Evolutionary conservation across 2,329 filamentous ascomycete species (phyloP).

Genomic region (Xylariaceae sp.): DNA sequence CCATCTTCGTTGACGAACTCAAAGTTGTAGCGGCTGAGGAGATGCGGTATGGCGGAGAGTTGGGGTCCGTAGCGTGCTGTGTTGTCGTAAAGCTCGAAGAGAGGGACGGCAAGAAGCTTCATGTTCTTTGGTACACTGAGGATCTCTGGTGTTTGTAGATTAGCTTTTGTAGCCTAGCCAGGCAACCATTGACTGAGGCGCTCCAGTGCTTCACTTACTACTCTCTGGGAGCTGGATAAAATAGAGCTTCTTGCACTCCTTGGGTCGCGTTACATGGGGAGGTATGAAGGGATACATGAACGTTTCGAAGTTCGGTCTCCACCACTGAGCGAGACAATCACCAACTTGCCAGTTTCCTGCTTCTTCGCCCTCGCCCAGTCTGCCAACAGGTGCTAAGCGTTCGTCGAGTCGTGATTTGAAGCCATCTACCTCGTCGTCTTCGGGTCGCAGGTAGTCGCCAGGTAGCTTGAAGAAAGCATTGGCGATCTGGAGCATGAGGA

Average conservation of each 20-base stretch:
- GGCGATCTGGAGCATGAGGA: constrained; percentile 97
- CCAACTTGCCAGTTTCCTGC: constrained; percentile 86
- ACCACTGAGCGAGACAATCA: constrained; percentile 96
- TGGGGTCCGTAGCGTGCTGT: constrained; percentile 92
- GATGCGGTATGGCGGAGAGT: constrained; percentile 90
- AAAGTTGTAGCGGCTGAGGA: constrained; percentile 93
- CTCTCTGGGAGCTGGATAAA: constrained; percentile 91
- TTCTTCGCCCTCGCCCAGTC: constrained; percentile 80
- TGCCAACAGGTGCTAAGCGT: constrained; percentile 85
- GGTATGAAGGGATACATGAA: constrained; percentile 99
- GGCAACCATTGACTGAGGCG: not conserved
- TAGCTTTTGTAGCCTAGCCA: constrained; percentile 14
- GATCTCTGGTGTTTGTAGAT: constrained; percentile 59
- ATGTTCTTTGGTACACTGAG: constrained; percentile 98
- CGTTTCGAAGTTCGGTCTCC: constrained; percentile 97
- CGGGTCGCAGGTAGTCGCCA: constrained; percentile 85
- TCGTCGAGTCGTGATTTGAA: constrained; percentile 94
- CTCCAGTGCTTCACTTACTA: constrained; percentile 54
- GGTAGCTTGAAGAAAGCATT: constrained; percentile 99
- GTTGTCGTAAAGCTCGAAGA: constrained; percentile 98
- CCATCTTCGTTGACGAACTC: constrained; percentile 95
- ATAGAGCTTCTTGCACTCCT: constrained; percentile 99
- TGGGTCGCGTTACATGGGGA: constrained; percentile 90
- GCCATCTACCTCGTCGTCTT: constrained; percentile 88
- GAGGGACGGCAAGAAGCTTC: constrained; percentile 93